These are phyloP conservation scores for Malassezia equina DNA, from an alignment of 1,284 basidiomycete genomes.

Conservation along the genomic window DNA sequence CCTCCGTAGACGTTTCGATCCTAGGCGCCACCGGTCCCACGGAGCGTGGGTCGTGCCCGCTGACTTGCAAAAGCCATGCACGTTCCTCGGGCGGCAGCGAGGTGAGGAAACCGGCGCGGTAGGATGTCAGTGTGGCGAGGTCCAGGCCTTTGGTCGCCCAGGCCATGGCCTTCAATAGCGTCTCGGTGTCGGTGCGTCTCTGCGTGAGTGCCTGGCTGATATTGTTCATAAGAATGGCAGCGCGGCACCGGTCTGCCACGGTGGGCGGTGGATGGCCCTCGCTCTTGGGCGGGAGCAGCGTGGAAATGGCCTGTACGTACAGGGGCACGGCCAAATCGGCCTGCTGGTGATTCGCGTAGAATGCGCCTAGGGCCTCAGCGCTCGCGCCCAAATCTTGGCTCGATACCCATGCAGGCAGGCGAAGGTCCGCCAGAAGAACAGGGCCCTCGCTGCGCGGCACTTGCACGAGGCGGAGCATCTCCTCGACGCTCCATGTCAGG, in stretches of 20 bases:
- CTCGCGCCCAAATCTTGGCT: constrained; percentile 39
- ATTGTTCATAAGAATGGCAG: constrained; percentile 46
- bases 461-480: constrained; percentile 29
- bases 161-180: constrained; percentile 30
- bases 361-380: constrained; percentile 46
- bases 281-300: constrained; percentile 29
- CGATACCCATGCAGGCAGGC: constrained; percentile 44
- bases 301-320: constrained; percentile 44
- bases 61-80: constrained; percentile 7
- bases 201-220: constrained; percentile 37
- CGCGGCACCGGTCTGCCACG: constrained; percentile 40
- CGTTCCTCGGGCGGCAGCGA: constrained; percentile 11
- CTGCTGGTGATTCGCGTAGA: constrained; percentile 39
- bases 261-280: constrained; percentile 20
- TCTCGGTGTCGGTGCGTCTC: constrained; percentile 1
- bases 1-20: constrained; percentile 15
- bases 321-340: constrained; percentile 47
- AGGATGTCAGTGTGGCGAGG: constrained; percentile 29
- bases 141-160: constrained; percentile 44
- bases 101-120: constrained; percentile 28
- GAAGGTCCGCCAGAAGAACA: constrained; percentile 36
- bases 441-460: constrained; percentile 6
- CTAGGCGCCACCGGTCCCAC: neutral
- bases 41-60: constrained; percentile 13
- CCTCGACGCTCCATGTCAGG: constrained; percentile 47